A percentile compares a stretch with the other conserved stretches of the same genome.
Conservation (phyloP, 2,329 filamentous ascomycete genomes). For the Colletotrichum eremochloae region DNA sequence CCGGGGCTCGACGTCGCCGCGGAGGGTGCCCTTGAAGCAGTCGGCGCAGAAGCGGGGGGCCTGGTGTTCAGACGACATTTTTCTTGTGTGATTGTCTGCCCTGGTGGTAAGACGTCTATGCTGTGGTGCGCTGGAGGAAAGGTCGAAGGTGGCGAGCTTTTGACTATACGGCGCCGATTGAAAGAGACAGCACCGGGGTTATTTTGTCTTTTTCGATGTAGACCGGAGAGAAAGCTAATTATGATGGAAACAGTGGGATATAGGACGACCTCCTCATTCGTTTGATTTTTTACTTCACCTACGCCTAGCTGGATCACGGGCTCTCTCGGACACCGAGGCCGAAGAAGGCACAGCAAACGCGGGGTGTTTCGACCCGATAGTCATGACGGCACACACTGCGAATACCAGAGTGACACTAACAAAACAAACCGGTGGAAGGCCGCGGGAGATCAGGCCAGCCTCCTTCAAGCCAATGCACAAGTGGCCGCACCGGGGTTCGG, state of each 20-base stretch:
- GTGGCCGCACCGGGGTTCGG: not conserved
- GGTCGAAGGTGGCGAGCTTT: not conserved
- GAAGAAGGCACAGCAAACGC: not conserved
- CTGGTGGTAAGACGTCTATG: too few relatives aligned
- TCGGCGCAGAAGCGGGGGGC: conserved; percentile 42
- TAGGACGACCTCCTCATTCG: not conserved
- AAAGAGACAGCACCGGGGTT: not conserved
- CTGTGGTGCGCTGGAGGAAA: not conserved
- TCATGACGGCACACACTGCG: not conserved
- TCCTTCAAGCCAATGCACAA: not conserved
- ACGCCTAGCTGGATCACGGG: not conserved
- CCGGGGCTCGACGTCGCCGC: conserved; percentile 39
- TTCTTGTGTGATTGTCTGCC: not conserved
- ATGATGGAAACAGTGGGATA: not conserved
- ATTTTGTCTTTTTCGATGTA: not conserved
- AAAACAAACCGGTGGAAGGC: not conserved
- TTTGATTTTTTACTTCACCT: not conserved
- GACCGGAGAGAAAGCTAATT: not conserved
- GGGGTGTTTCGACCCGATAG: not conserved
- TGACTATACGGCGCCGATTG: not conserved
- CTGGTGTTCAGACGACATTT: conserved; percentile 23
- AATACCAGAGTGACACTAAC: not conserved
- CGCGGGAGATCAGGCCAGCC: not conserved
- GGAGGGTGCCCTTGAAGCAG: conserved; percentile 44
- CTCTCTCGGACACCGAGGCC: not conserved